Conservation (phyloP, 306 rosid genomes). For the Gillenia trifoliata region DNA sequence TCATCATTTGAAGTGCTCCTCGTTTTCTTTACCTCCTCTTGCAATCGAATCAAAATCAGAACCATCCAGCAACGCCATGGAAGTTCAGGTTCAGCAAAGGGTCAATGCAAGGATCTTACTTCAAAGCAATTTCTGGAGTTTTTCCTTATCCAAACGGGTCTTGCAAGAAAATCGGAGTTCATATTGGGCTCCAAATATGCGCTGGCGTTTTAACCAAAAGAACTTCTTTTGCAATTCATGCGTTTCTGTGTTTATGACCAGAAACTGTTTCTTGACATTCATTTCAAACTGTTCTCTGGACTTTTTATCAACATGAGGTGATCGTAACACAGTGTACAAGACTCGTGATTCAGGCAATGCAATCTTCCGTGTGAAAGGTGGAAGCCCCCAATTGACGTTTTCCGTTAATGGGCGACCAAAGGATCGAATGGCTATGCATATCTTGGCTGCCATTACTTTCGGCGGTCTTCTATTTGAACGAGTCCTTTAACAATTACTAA, state of each 20-base stretch:
- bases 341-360: background rate
- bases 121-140: background rate
- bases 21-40: background rate
- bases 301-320: background rate
- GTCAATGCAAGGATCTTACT: background rate
- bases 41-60: background rate
- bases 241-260: background rate
- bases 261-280: background rate
- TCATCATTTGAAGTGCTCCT: background rate
- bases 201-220: background rate
- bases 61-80: background rate
- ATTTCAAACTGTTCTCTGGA: slow-evolving; percentile 1
- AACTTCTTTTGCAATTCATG: background rate
- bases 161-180: background rate
- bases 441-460: background rate
- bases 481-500: background rate
- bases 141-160: background rate
- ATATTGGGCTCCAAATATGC: background rate
- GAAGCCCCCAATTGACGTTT: background rate
- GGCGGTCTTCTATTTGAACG: background rate
- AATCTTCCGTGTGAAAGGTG: background rate
- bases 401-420: background rate
- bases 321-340: background rate
- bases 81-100: background rate
- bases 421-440: background rate